Evolutionary conservation across 192 early-diverging fungal genomes (phyloP).

Genomic region (Coemansia reversa): DNA sequence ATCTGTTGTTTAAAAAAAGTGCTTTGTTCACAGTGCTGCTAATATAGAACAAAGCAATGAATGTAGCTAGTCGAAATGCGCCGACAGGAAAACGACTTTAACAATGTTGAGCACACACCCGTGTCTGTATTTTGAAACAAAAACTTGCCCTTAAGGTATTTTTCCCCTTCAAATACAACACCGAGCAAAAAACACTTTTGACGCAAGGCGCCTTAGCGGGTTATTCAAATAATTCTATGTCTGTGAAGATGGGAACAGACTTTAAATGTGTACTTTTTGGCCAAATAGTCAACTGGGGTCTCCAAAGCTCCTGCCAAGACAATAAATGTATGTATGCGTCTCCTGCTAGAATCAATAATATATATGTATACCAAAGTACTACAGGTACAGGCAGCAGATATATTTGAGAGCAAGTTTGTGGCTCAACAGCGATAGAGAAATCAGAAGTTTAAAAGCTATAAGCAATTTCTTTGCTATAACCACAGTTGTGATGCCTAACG

Average conservation of each 20-base stretch:
- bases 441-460: background rate
- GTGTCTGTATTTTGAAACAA: constrained; percentile 10
- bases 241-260: constrained; percentile 11
- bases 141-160: background rate
- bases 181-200: constrained; percentile 14
- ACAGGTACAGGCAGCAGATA: background rate
- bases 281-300: background rate
- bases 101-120: background rate
- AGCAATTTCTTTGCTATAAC: background rate
- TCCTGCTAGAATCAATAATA: constrained; percentile 1
- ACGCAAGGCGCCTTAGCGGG: constrained; percentile 9
- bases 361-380: background rate
- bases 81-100: background rate
- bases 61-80: background rate
- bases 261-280: background rate
- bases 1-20: background rate
- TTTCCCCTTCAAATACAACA: background rate
- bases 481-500: background rate
- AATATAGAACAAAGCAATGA: background rate
- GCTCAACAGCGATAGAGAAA: background rate
- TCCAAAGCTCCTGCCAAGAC: background rate
- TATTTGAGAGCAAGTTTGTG: background rate
- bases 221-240: constrained; percentile 2
- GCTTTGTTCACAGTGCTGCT: background rate
- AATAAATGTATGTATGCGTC: constrained; percentile 13